Evolutionary conservation across 2,329 filamentous ascomycete species (phyloP).

Genomic region (Tolypocladium amazonense): DNA sequence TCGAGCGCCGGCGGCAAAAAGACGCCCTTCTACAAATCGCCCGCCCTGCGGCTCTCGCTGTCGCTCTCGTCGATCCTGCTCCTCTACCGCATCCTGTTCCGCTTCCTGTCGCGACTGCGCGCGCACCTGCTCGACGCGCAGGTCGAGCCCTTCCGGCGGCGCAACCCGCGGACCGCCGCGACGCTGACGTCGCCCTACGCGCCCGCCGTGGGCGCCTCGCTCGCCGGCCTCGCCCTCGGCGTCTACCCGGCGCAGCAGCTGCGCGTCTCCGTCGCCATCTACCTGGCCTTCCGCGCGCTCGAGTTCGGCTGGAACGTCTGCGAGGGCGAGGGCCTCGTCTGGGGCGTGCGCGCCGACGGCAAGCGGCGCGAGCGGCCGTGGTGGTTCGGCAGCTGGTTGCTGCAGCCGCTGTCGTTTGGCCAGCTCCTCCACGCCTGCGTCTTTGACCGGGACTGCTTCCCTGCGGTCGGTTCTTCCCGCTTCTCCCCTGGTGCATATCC

Average conservation of each 20-base stretch:
- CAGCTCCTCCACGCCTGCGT: constrained; percentile 68
- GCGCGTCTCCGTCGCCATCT: constrained; percentile 73
- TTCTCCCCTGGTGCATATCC: not conserved
- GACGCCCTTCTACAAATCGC: constrained; percentile 49
- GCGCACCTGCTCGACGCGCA: constrained; percentile 69
- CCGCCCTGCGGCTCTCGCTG: constrained; percentile 66
- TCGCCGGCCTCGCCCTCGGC: constrained; percentile 75
- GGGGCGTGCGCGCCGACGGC: constrained; percentile 40
- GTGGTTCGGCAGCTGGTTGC: constrained; percentile 79
- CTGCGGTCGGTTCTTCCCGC: constrained; percentile 34
- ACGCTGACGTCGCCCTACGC: constrained; percentile 75
- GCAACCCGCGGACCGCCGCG: constrained; percentile 67
- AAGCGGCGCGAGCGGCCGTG: constrained; percentile 54
- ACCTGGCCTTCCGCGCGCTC: constrained; percentile 66
- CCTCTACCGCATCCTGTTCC: constrained; percentile 79
- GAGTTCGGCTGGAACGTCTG: constrained; percentile 82
- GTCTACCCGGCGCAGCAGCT: constrained; percentile 57
- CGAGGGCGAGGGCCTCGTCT: constrained; percentile 61
- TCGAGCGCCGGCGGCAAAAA: constrained; percentile 26
- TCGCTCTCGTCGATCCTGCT: constrained; percentile 80
- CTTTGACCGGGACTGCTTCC: constrained; percentile 67
- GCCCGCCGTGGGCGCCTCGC: constrained; percentile 79
- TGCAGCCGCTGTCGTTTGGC: constrained; percentile 66
- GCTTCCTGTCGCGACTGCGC: constrained; percentile 76
- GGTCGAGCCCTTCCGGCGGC: constrained; percentile 67